phyloP scores from a whole-genome alignment of 345 rosid genomes.

The Combretum micranthum region DNA sequence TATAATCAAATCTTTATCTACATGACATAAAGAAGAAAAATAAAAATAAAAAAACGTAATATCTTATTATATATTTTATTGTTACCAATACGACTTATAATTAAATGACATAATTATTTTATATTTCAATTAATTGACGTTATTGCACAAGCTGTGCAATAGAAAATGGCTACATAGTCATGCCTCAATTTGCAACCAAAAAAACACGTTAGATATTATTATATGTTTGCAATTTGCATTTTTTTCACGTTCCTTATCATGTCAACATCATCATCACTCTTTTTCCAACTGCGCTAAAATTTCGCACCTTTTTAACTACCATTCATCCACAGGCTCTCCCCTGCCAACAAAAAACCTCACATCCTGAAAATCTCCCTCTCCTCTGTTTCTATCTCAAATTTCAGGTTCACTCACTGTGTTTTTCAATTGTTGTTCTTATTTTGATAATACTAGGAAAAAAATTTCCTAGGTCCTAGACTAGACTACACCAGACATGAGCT shows the following conservation, averaged over 20 bases:
- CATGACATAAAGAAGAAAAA: too few relatives aligned
- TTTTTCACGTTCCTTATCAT: slow-evolving; percentile 29
- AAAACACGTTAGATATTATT: neutral
- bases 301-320: slow-evolving; percentile 19
- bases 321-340: neutral
- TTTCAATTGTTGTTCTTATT: slow-evolving; percentile 1
- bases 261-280: slow-evolving; percentile 19
- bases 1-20: too few relatives aligned
- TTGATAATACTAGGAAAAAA: neutral
- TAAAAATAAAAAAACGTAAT: too few relatives aligned
- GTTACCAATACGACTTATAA: too few relatives aligned
- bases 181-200: too few relatives aligned
- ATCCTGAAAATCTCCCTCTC: neutral
- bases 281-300: neutral
- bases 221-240: neutral
- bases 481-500: slow-evolving; percentile 26
- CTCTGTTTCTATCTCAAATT: neutral
- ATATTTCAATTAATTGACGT: too few relatives aligned
- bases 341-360: neutral
- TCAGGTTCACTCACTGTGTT: neutral
- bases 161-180: too few relatives aligned
- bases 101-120: too few relatives aligned
- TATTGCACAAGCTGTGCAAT: too few relatives aligned
- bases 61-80: too few relatives aligned
- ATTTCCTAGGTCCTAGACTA: slow-evolving; percentile 1